These are phyloP conservation scores for Yarrowia deformans DNA, from an alignment of 805 yeast genomes.

Conservation along the genomic window DNA sequence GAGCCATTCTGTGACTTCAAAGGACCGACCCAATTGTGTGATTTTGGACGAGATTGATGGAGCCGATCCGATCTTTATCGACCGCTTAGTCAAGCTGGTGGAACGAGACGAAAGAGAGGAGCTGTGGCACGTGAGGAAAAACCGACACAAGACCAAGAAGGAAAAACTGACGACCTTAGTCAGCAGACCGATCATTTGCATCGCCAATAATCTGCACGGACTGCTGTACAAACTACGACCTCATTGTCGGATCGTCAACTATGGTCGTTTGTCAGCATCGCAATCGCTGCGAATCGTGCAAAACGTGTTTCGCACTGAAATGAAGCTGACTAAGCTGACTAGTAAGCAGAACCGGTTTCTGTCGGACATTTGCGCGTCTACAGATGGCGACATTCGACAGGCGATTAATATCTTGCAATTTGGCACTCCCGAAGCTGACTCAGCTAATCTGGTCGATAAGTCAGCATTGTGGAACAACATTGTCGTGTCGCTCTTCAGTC, in stretches of 20 bases:
- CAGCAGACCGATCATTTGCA: constrained; percentile 85
- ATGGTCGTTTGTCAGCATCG: constrained; percentile 63
- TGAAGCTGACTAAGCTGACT: background rate
- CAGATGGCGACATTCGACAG: constrained; percentile 85
- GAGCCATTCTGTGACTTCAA: constrained; percentile 61
- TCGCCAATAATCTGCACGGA: constrained; percentile 86
- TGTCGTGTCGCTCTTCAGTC: constrained; percentile 1
- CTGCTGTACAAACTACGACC: constrained; percentile 78
- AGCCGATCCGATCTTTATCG: constrained; percentile 64
- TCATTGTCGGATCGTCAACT: constrained; percentile 71
- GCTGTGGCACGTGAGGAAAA: constrained; percentile 50
- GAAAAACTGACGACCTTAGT: constrained; percentile 54
- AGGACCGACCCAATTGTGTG: constrained; percentile 79
- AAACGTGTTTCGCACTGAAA: constrained; percentile 64
- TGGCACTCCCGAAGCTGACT: constrained; percentile 23
- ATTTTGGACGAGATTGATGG: constrained; percentile 93
- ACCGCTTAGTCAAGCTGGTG: constrained; percentile 63
- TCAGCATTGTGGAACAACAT: constrained; percentile 20
- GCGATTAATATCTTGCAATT: constrained; percentile 87
- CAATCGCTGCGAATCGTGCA: constrained; percentile 58
- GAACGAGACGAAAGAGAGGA: constrained; percentile 68
- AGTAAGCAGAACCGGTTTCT: constrained; percentile 50
- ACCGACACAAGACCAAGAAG: constrained; percentile 43
- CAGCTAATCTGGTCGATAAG: background rate
- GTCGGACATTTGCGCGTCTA: constrained; percentile 68